Evolutionary conservation across 2,329 filamentous ascomycete species (phyloP).

Genomic region (Paracamarosporium sp.): DNA sequence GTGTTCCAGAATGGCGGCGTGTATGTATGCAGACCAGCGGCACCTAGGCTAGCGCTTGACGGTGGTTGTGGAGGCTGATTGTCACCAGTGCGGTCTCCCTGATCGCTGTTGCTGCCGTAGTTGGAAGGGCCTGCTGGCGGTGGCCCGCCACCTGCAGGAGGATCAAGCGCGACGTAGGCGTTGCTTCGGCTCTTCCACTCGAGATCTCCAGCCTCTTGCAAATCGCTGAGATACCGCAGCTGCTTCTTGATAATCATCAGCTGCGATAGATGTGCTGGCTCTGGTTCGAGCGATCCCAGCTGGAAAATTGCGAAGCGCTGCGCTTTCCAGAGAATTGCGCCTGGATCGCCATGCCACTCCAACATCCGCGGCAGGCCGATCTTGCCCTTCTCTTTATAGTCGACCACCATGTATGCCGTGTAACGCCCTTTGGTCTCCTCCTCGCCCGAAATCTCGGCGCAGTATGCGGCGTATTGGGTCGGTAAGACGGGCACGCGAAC

Average conservation of each 20-base stretch:
- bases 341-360: constrained; percentile 3
- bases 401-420: constrained; percentile 6
- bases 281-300: constrained; percentile 1
- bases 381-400: constrained; percentile 1
- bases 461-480: constrained; percentile 5
- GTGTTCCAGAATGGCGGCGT: background rate
- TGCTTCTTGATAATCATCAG: background rate
- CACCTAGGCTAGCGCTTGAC: background rate
- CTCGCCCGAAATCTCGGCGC: constrained; percentile 1
- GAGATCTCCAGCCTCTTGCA: background rate
- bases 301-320: background rate
- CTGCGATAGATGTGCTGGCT: constrained; percentile 1
- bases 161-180: background rate
- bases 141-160: background rate
- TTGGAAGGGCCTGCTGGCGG: background rate
- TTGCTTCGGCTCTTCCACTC: constrained; percentile 1
- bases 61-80: background rate
- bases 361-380: background rate
- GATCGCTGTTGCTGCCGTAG: background rate
- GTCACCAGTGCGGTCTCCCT: background rate
- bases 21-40: background rate
- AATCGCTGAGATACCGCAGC: constrained; percentile 1
- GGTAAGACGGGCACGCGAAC: constrained; percentile 1
- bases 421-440: constrained; percentile 1
- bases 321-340: background rate